phyloP scores from a whole-genome alignment of 805 yeast species.

The Nakazawaea sp. region DNA sequence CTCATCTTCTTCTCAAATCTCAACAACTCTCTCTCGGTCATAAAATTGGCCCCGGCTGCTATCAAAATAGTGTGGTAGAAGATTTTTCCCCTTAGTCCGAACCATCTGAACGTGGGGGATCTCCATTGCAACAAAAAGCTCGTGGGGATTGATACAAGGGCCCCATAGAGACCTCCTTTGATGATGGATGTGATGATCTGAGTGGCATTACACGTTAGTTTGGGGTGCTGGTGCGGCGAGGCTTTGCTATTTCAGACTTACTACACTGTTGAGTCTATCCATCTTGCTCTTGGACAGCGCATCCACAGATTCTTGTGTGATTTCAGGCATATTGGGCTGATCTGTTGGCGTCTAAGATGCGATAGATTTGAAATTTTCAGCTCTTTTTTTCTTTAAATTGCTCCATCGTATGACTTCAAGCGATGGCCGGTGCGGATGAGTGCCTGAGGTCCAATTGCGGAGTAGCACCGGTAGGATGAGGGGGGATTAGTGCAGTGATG shows the following conservation, averaged over 20 bases:
- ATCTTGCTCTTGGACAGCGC: conserved; percentile 5
- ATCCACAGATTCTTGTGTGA: no score
- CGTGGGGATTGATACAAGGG: conserved; percentile 28
- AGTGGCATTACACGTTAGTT: conserved; percentile 14
- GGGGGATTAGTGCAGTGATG: no score
- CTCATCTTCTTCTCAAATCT: conserved; percentile 23
- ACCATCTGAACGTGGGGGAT: conserved; percentile 28
- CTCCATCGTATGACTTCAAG: no score
- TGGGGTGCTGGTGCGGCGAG: no score
- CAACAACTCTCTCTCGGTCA: conserved; percentile 27
- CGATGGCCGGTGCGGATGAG: no score
- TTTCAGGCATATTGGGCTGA: no score
- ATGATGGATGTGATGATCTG: conserved; percentile 23
- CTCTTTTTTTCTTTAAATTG: no score
- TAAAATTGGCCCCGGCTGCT: conserved; percentile 27
- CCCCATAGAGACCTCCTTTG: conserved; percentile 29
- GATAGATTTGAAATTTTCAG: no score
- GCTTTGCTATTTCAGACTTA: conserved; percentile 5
- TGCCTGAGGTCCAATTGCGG: no score
- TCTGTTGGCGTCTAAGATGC: no score
- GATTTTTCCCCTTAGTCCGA: conserved; percentile 27
- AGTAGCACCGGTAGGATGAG: no score
- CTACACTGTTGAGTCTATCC: conserved; percentile 10
- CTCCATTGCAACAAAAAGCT: conserved; percentile 28
- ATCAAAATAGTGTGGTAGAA: conserved; percentile 31